Percentiles rank a stretch among this genome's conserved stretches.
Conservation (phyloP, 208 protist species). For the Tritrichomonas foetus region DNA sequence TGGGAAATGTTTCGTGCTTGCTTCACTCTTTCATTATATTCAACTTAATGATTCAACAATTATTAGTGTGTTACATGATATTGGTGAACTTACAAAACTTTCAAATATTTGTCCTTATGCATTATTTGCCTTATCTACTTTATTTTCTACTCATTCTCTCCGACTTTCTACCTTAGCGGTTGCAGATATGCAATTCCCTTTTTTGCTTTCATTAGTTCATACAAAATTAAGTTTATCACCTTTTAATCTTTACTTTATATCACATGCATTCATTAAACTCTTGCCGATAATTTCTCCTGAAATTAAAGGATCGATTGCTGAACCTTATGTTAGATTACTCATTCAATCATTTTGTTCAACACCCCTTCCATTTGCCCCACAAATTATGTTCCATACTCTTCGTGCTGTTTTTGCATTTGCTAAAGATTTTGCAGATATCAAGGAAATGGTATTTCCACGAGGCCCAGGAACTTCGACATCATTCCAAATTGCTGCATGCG, state of each 20-base stretch:
- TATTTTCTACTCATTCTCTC: background rate
- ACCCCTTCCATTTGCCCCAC: background rate
- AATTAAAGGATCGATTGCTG: background rate
- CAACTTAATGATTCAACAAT: background rate
- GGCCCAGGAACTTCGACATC: background rate
- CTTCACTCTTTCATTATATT: background rate
- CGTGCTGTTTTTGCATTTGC: background rate
- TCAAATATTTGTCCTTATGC: background rate
- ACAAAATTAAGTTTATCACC: background rate
- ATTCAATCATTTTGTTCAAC: conserved; percentile 15
- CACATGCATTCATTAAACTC: background rate
- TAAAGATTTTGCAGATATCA: background rate
- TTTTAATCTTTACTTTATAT: conserved; percentile 16
- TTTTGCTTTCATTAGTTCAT: background rate
- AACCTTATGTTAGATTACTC: background rate
- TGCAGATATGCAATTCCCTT: background rate
- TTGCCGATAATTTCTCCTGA: conserved; percentile 11
- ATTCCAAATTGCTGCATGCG: conserved; percentile 12
- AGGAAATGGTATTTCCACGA: background rate
- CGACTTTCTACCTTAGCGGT: background rate
- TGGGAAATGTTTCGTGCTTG: background rate
- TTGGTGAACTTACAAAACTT: background rate
- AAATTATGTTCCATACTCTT: background rate
- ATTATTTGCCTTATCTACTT: background rate
- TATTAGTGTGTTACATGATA: background rate